Conservation (phyloP, 2,329 filamentous ascomycete genomes). For the Fusarium cicatricum region DNA sequence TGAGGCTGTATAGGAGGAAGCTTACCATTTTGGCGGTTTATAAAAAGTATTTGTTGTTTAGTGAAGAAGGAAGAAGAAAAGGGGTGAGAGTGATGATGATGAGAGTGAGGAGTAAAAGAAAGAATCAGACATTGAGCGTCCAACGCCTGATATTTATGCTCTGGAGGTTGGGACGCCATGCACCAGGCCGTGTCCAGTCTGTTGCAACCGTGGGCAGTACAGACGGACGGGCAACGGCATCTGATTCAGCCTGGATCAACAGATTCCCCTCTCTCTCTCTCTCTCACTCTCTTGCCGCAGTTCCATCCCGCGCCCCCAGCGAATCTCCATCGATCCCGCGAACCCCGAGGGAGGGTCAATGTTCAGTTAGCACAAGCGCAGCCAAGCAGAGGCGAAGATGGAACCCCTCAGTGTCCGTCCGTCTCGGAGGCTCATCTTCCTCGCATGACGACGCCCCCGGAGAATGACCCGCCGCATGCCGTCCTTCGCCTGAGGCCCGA, state of each 20-base stretch:
- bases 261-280: not conserved
- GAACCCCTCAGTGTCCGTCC: constrained; percentile 1
- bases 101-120: constrained; percentile 27
- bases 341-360: constrained; percentile 30
- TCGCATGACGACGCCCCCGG: constrained; percentile 21
- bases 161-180: constrained; percentile 21
- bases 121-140: constrained; percentile 22
- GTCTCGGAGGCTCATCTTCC: not conserved
- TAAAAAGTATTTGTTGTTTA: constrained; percentile 20
- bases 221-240: constrained; percentile 16
- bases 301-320: constrained; percentile 28
- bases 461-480: constrained; percentile 25
- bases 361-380: not conserved
- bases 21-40: constrained; percentile 44
- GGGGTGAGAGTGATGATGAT: constrained; percentile 28
- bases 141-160: constrained; percentile 42
- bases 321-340: constrained; percentile 41
- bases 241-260: constrained; percentile 25
- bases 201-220: constrained; percentile 17
- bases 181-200: constrained; percentile 5
- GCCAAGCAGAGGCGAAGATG: too few species aligned
- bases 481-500: constrained; percentile 5
- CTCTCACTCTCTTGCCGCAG: too few species aligned
- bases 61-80: constrained; percentile 26
- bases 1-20: constrained; percentile 2